phyloP scores from a whole-genome alignment of 176 grass and related monocot genomes.

The Ananas comosus region DNA sequence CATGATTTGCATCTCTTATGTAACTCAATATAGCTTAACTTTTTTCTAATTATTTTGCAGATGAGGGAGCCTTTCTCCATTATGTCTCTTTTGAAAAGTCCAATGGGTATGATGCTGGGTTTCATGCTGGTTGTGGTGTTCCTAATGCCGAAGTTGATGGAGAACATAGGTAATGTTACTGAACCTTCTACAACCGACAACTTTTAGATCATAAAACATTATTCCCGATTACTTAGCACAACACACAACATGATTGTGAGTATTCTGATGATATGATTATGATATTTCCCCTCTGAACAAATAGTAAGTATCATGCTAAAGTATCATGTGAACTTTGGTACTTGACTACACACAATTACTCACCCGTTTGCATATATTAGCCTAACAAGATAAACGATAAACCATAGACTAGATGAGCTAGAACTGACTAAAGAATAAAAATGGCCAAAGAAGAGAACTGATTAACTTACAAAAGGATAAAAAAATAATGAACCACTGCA shows the following conservation, averaged over 20 bases:
- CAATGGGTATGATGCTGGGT: conserved; percentile 93
- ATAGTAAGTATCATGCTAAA: no score
- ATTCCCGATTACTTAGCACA: neutral
- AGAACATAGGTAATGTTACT: conserved; percentile 49
- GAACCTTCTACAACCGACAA: neutral
- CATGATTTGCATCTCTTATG: conserved; percentile 12
- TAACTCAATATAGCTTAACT: conserved; percentile 11
- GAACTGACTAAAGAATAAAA: neutral
- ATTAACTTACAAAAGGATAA: neutral
- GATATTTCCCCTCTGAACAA: no score
- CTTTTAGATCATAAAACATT: neutral
- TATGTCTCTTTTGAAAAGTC: conserved; percentile 88
- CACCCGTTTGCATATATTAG: no score
- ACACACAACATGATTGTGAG: neutral
- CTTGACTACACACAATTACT: no score
- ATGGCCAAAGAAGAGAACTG: no score
- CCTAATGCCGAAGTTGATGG: conserved; percentile 90
- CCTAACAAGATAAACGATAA: no score
- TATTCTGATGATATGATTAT: no score
- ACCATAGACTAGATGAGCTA: neutral
- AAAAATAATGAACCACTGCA: neutral
- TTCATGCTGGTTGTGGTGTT: conserved; percentile 90
- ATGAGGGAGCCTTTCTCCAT: conserved; percentile 76
- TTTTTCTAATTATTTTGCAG: conserved; percentile 32
- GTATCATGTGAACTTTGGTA: neutral